Evolutionary conservation across 495 filamentous ascomycete genomes (phyloP), one percentile per base, ranked within the genome.

Genomic region (Aspergillus sparsus): DNA sequence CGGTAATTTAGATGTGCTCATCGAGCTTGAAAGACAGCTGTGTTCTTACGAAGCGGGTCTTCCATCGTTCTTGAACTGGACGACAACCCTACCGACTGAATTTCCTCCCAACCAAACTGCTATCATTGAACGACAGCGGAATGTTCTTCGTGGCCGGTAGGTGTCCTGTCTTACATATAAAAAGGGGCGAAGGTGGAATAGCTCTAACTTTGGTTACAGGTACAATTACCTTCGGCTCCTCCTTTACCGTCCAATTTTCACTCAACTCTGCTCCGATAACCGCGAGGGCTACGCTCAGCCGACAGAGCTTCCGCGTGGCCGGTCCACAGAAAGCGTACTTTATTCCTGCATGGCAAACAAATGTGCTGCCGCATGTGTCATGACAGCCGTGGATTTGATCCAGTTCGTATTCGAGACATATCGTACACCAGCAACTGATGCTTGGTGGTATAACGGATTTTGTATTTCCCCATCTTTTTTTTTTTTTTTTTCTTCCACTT

Each of bases 401-500:
- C 72, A 70, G 1, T 63, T 76, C 11, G 65, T 78, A 3, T 65
- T 74, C 49, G 57, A 67, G 12, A 78, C 76, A 6, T 78, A 78
- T 46, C 62, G 55, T 15, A 77, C 77, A 3, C 62, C 66, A 6
- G 51, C 62, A 5, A 75, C 77, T 12, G 74, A 73, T 37, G 71
- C 77, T 5, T 81, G 78, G 78, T 81, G 78, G 75, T 80, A 77
- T 57, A 77, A 77, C 64, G 74, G 71, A 2, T 74, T 78, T 15
- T 81, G 77, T 80, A 66, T 47, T 45, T 18, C 8, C 11, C 11
- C 18, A n/a, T n/a, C n/a, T n/a, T n/a, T n/a, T n/a, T n/a, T n/a
- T n/a, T n/a, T n/a, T n/a, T n/a, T n/a, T n/a, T n/a, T n/a, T n/a
- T n/a, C n/a, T n/a, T n/a, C n/a, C n/a, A n/a, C n/a, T n/a, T n/a